Evolutionary conservation across 345 rosid species (phyloP).

Genomic region (Xanthoceras sorbifolium): DNA sequence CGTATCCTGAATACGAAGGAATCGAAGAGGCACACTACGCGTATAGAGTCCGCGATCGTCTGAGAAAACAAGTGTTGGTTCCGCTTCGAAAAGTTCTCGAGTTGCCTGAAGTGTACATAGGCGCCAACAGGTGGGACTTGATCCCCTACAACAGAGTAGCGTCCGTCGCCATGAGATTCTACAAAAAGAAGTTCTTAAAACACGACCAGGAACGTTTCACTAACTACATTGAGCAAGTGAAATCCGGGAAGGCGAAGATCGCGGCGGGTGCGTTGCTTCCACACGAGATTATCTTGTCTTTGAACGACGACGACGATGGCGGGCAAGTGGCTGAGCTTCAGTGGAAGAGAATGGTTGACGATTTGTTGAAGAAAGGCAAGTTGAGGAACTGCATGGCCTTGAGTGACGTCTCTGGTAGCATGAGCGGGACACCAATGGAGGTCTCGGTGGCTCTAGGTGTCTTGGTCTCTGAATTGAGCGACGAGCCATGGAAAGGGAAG

Average conservation of each 20-base stretch:
- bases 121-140: conserved; percentile 45
- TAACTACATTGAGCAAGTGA: conserved; percentile 44
- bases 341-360: conserved; percentile 69
- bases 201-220: conserved; percentile 51
- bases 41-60: conserved; percentile 59
- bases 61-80: conserved; percentile 58
- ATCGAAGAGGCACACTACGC: conserved; percentile 66
- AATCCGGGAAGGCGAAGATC: conserved; percentile 45
- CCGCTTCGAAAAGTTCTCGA: conserved; percentile 55
- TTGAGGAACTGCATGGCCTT: conserved; percentile 56
- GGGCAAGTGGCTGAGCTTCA: conserved; percentile 60
- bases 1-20: conserved; percentile 50
- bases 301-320: conserved; percentile 40
- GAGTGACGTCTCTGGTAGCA: conserved; percentile 64
- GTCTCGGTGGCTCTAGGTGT: conserved; percentile 59
- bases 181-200: conserved; percentile 50
- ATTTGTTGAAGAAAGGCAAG: conserved; percentile 45
- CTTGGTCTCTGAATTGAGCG: conserved; percentile 49
- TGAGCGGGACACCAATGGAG: conserved; percentile 50
- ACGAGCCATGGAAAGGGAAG: conserved; percentile 70
- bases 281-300: conserved; percentile 51
- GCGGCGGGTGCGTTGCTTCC: conserved; percentile 71
- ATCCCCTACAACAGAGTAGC: conserved; percentile 58
- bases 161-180: conserved; percentile 62
- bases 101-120: conserved; percentile 64